Base-by-base conservation (phyloP, 176 grass and related monocot species). In the Lolium rigidum region DNA sequence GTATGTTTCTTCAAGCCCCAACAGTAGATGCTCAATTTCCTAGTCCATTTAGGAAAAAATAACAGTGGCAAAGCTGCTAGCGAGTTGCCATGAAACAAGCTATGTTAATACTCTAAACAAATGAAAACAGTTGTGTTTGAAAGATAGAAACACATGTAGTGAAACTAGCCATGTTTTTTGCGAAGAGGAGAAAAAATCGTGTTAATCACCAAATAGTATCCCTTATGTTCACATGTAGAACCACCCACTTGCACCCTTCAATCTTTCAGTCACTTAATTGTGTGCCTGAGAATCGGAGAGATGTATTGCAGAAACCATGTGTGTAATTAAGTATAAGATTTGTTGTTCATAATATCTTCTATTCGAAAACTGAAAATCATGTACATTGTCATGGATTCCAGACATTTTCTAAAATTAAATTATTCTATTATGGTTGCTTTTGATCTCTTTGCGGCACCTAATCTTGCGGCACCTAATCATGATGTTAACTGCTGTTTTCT, bases 291-390 rank as follows among this genome's bases (percentile, higher is more conserved):
- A 47, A 64, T 66, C 15, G 21, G 28, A 31, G 22, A 49, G 10
- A 49, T 64, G 78, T 71, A n/a, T 82, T 39, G 26, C 47, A 43
- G 6, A 70, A 41, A 37, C 31, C 18, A 24, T 56, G 52, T 51
- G 26, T 69, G 6, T 17, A 68, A 38, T 37, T 13, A 68, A 67
- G 16, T 67, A 12, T 68, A n/a, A 14, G 17, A 80, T 65, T 49
- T 49, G 9, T 46, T 71, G 68, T 11, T 71, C 68, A 80, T 80
- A 49, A 9, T 43, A 64, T 65, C 14, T 79, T 80, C 21, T 25
- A 49, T 79, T 16, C 61, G 20, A 44, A 61, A 14, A 35, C 31
- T 35, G 1, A 35, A 35, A 35, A 35, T 35, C 31, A 35, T 35
- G 31, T 35, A 35, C 31, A n/a, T n/a, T n/a, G n/a, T n/a, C n/a